Base-by-base conservation (phyloP, 768 basidiomycete genomes). In the Pleurotus pulmonarius region DNA sequence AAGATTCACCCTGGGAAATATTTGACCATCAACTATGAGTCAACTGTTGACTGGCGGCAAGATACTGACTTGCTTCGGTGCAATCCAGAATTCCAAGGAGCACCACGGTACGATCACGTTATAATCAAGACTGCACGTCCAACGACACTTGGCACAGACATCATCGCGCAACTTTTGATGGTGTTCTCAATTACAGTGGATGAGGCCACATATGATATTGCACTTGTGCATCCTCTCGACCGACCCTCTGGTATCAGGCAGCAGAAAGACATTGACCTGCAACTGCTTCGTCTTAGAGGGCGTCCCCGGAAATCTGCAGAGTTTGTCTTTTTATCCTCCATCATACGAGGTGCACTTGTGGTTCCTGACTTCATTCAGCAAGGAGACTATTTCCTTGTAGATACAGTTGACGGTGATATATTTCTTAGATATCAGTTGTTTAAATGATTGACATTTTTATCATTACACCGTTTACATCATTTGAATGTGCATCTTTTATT, bases 381-480 rank as follows among this genome's bases (percentile, higher is more conserved):
- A 40, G 64, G 61, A 1, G 66, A 69, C 22, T 68, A 44, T 25
- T 41, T 70, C 6, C 59, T 73, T 7, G 49, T 67, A 24, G 69
- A 73, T 56, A 25, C 60, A 9, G 25, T 67, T 3, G 70, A 73
- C 57, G 48, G 53, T 12, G 69, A 73, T 51, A 67, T 67, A 65
- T 69, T 66, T 24, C 46, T 66, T 18, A 43, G 41, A 9, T 20
- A n/a, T n/a, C 41, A 13, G 41, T 43, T n/a, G 41, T 16, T n/a
- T 43, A 43, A 29, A 29, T 29, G 8, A 29, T 29, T 29, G 29
- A 29, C 7, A 29, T 29, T 29, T 29, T 29, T 29, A 29, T 29
- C 29, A 29, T 29, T 29, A 29, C 29, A 29, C 29, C 3, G 1
- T 29, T 29, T 29, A 29, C 29, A 3, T 29, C 29, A 29, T 29